Base-by-base conservation (phyloP, 2,329 filamentous ascomycete genomes). In the Emydomyces testavorans region DNA sequence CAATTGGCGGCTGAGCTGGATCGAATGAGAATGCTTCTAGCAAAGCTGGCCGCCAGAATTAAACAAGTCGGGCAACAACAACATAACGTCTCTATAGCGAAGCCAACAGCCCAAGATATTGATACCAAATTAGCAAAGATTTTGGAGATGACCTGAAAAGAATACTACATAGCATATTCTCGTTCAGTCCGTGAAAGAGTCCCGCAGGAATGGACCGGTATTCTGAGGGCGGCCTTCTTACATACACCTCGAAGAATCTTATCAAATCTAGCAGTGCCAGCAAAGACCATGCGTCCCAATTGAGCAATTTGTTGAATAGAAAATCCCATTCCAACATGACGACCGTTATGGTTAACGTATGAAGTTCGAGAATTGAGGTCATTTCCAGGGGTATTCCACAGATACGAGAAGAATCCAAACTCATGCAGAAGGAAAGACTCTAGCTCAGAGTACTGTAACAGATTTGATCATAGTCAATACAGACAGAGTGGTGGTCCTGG, bases 1-100 rank as follows among this genome's bases (percentile, higher is more conserved):
- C 70, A 72, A 49, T 60, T 78, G 43, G 64, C 64, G 10, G 61
- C 65, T 13, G 74, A 77, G 56, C 50, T 78, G 49, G 67, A 69
- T 41, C 71, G 68, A 56, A 74, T 71, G 62, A 63, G 69, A 46
- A 69, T 70, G 58, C 58, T 72, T 39, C 59, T 70, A 42, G 69
- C 69, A 23, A 62, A 69, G 34, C 68, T 70, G 21, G 62, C 62
- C 18, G 65, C 60, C 23, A 60, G 64, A 39, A 54, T 71, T 44
- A 54, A 56, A 47, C 62, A 65, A 28, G 57, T 56, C 26, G 35
- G 16, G n/a, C 57, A 58, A 34, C 20, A 48, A 4, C 8, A 26
- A 11, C 24, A 35, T 35, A 20, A 11, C 13, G 18, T 28, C 16
- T 26, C 36, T 1, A 38, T n/a, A 11, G 40, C 42, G 42, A 52